These are phyloP conservation scores for Brassica hybrid DNA, from an alignment of 441 rosid species.

Conservation along the genomic window DNA sequence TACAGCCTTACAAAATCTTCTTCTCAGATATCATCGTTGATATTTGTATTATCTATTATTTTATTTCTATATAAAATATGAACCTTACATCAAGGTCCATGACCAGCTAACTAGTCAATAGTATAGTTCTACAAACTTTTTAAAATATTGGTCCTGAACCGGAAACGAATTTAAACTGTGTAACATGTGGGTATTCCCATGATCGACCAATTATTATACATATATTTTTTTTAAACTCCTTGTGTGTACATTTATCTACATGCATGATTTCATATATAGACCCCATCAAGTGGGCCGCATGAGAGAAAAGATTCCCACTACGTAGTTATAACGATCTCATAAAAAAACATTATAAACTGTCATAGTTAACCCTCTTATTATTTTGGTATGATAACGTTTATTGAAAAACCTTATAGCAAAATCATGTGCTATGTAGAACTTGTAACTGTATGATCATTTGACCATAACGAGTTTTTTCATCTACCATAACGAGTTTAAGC, in stretches of 20 bases:
- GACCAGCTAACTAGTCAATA: conserved; percentile 38
- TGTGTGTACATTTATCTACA: neutral
- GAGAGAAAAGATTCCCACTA: conserved; percentile 14
- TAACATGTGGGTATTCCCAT: conserved; percentile 31
- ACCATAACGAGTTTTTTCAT: neutral
- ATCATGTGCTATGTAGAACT: neutral
- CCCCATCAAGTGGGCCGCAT: conserved; percentile 30
- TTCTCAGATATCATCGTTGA: conserved; percentile 22
- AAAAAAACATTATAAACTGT: neutral
- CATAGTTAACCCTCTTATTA: neutral
- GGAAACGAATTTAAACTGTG: conserved; percentile 28
- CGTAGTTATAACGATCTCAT: conserved; percentile 15
- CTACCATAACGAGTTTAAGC: too few species aligned
- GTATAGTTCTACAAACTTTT: conserved; percentile 3
- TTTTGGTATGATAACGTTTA: conserved; percentile 5
- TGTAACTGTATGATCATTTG: neutral
- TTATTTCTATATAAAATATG: conserved; percentile 8
- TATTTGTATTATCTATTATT: conserved; percentile 15
- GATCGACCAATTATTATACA: neutral
- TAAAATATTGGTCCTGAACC: neutral
- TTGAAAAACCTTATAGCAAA: neutral
- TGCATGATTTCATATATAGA: conserved; percentile 20
- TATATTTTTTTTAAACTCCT: neutral
- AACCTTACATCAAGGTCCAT: conserved; percentile 24
- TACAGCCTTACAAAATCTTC: conserved; percentile 26